phyloP scores from a whole-genome alignment of 208 protist genomes.

The Herpetomonas tarakana region DNA sequence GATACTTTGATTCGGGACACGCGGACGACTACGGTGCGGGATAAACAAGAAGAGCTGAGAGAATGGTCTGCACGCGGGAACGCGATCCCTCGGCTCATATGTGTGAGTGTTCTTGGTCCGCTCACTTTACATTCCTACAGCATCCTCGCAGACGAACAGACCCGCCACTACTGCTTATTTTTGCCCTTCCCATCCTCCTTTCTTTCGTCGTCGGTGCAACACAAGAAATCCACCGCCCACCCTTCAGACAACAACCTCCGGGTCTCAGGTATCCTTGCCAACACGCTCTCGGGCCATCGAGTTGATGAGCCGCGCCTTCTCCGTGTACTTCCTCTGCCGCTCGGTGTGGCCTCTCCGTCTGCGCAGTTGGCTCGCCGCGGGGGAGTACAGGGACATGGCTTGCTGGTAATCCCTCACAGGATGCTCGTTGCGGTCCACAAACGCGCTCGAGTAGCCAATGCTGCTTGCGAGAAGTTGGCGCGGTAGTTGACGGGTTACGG shows the following conservation, averaged over 20 bases:
- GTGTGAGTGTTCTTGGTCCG: background rate
- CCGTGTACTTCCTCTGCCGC: slow-evolving; percentile 34
- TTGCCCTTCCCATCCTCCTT: too few relatives aligned
- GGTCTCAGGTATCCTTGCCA: slow-evolving; percentile 18
- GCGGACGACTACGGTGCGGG: too few relatives aligned
- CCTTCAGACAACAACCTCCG: background rate
- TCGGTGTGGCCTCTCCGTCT: slow-evolving; percentile 42
- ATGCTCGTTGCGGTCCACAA: slow-evolving; percentile 36
- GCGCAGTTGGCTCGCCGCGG: slow-evolving; percentile 24
- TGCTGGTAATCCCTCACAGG: slow-evolving; percentile 32
- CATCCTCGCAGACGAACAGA: too few relatives aligned
- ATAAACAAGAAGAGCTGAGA: background rate
- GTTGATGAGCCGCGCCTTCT: slow-evolving; percentile 30
- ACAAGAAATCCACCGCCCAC: too few relatives aligned
- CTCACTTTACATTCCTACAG: too few relatives aligned
- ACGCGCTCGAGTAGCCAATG: slow-evolving; percentile 54
- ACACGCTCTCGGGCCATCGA: slow-evolving; percentile 18
- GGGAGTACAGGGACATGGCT: slow-evolving; percentile 50
- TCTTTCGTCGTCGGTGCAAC: too few relatives aligned
- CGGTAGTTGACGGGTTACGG: slow-evolving; percentile 29
- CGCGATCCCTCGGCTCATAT: background rate
- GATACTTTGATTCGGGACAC: too few relatives aligned
- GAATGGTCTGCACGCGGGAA: background rate
- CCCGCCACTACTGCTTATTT: too few relatives aligned
- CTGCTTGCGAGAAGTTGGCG: slow-evolving; percentile 31